Evolutionary conservation across 2,329 filamentous ascomycete species (phyloP), one percentile per base, ranked within the genome.

Genomic region (Diaporthe capsici): DNA sequence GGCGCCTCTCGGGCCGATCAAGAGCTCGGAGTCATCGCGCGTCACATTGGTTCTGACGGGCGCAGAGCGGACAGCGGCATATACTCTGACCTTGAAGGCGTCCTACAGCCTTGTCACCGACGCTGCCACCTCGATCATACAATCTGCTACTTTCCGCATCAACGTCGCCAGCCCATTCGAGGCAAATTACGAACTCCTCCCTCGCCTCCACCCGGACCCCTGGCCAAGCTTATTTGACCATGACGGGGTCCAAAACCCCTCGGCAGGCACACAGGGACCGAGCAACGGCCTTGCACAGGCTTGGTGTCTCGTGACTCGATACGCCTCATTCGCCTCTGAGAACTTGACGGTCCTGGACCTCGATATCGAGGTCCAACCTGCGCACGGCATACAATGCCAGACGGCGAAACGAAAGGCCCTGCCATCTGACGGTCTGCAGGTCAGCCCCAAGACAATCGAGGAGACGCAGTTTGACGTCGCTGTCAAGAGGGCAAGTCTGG

Each of bases 191-290:
- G 95, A 97, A 77, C 91, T 98, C 77, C 89, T 93, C 17, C 95
- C 97, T 15, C 90, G 94, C 13, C 87, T 98, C 4, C 94, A 98
- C 82, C 84, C 89, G 0, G 92, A 94, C 67, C 88, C 91, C 3
- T 99, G 97, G 96, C 96, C 97, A 1, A 95, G 93, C 82, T 92
- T 97, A 80, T 99, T 98, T 83, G 89, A 92, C 71, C 86, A 90
- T 25, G 89, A 92, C 31, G 85, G 85, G 20, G 80, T 90, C 4
- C 71, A 74, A 37, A 80, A 79, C 13, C 83, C 87, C 31, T 49
- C 70, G 10, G 55, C 73, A 7, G 71, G 67, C 9, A 60, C 34
- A 9, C 31, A 63, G n/a, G 76, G 63, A 2, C 39, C 31, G 20
- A 73, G 63, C 47, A 83, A 84, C 75, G 96, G 96, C 0, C 87